Percentiles rank a stretch among this genome's conserved stretches.
Conservation (phyloP, 441 rosid species). For the Capsella rubella region DNA sequence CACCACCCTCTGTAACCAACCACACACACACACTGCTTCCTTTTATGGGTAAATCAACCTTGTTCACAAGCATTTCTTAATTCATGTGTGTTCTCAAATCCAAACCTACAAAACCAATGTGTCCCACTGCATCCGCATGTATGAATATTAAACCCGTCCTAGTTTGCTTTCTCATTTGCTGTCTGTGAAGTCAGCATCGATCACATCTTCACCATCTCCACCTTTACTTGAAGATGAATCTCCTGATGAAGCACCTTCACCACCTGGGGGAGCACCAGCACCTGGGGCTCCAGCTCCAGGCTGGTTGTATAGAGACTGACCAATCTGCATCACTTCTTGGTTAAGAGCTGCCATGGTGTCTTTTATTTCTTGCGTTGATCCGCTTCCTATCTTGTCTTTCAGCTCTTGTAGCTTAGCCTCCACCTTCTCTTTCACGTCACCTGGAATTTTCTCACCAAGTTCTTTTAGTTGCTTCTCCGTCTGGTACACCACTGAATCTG, state of each 20-base stretch:
- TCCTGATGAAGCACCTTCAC: conserved; percentile 54
- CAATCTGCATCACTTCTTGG: conserved; percentile 93
- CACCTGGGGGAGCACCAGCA: conserved; percentile 64
- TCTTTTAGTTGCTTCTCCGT: conserved; percentile 93
- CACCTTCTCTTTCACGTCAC: conserved; percentile 78
- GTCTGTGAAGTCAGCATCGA: conserved; percentile 88
- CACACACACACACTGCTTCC: background rate
- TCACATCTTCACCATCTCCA: conserved; percentile 82
- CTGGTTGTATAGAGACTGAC: conserved; percentile 89
- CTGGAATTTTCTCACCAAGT: conserved; percentile 85
- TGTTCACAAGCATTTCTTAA: conserved; percentile 6
- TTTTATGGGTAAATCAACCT: background rate
- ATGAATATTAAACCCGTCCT: conserved; percentile 10
- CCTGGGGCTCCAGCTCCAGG: conserved; percentile 62
- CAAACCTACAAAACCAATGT: conserved; percentile 34
- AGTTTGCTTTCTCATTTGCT: conserved; percentile 60
- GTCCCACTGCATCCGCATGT: conserved; percentile 7
- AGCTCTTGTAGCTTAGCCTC: conserved; percentile 84
- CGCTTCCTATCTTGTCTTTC: conserved; percentile 72
- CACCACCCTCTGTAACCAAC: background rate
- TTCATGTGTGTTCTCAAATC: conserved; percentile 20
- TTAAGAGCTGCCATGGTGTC: conserved; percentile 87
- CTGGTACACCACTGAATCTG: conserved; percentile 83
- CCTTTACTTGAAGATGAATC: conserved; percentile 71
- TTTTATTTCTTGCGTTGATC: conserved; percentile 72